Percentiles rank a stretch among this genome's conserved stretches.
Conservation (phyloP, 2,329 filamentous ascomycete species). For the Pseudocercospora pini-densiflorae region DNA sequence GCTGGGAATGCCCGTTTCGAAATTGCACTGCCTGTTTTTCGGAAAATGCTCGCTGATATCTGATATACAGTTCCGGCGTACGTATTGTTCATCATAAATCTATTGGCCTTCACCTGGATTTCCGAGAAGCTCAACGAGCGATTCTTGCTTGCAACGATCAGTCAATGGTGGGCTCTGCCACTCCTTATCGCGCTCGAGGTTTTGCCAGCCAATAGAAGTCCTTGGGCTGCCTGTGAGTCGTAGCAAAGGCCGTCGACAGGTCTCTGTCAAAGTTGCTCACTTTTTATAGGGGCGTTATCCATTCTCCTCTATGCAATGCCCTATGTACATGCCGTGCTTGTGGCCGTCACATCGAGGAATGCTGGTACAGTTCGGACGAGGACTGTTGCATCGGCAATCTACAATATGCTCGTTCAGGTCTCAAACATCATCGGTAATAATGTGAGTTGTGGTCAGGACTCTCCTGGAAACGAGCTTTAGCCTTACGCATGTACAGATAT, state of each 20-base stretch:
- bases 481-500: conserved; percentile 46
- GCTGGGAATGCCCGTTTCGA: too few relatives aligned
- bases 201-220: conserved; percentile 43
- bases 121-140: conserved; percentile 58
- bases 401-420: conserved; percentile 56
- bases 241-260: background rate
- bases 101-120: conserved; percentile 54
- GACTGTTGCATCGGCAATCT: conserved; percentile 63
- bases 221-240: conserved; percentile 42
- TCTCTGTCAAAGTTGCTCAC: background rate
- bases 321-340: conserved; percentile 61
- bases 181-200: conserved; percentile 43
- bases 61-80: conserved; percentile 43
- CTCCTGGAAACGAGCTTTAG: background rate
- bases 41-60: too few relatives aligned
- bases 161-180: conserved; percentile 47
- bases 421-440: conserved; percentile 43
- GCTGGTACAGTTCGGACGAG: conserved; percentile 65
- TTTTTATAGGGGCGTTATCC: background rate
- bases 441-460: conserved; percentile 39
- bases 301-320: conserved; percentile 27
- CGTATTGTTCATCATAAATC: conserved; percentile 56
- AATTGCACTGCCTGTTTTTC: too few relatives aligned
- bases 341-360: conserved; percentile 66
- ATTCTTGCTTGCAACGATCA: conserved; percentile 53